Evolutionary conservation across 2,329 filamentous ascomycete species (phyloP), one percentile per base, ranked within the genome.

Genomic region (Calonectria montana): DNA sequence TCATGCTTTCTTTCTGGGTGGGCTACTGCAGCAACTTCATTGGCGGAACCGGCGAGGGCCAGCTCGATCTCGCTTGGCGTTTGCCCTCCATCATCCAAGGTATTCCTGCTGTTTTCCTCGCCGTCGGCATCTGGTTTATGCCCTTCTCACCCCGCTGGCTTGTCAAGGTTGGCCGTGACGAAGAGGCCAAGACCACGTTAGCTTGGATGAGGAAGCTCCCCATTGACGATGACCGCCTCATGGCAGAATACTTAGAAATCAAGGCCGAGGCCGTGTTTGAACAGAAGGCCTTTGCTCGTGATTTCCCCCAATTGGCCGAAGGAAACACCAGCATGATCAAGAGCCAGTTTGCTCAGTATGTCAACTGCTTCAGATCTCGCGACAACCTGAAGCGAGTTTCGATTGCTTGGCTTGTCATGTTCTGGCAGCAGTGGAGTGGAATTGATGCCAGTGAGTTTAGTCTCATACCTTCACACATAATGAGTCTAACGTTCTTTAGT

Each of bases 131-230:
- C 87, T 81, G 93, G 62, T 94, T 94, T 83, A 94, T 96, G 91
- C 94, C 94, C 0, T 95, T 94, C 82, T 93, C 91, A 0, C 94
- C 94, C 0, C 88, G 94, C 72, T 96, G 93, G 93, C 88, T 96
- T 2, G 86, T 94, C 48, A 91, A 94, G 81, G 91, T 93, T 77
- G 87, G 87, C 70, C 91, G 93, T 13, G 93, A 95, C 75, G 87
- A 88, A 0, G 93, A 96, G 81, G 92, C 92, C 4, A 73, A 76
- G 4, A 67, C 69, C 62, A 83, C 35, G 0, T 87, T 96, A 1
- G 89, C 93, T 0, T 87, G 80, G 66, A 89, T 96, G 9, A 91
- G 94, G 37, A 88, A 87, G 9, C 87, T 94, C 0, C 81, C 89
- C 0, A 78, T 84, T 16, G 89, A 93, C 73, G 88, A 94, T 77